These are phyloP conservation scores for Coniella vitis DNA, from an alignment of 2,329 filamentous ascomycete species.

Conservation along the genomic window DNA sequence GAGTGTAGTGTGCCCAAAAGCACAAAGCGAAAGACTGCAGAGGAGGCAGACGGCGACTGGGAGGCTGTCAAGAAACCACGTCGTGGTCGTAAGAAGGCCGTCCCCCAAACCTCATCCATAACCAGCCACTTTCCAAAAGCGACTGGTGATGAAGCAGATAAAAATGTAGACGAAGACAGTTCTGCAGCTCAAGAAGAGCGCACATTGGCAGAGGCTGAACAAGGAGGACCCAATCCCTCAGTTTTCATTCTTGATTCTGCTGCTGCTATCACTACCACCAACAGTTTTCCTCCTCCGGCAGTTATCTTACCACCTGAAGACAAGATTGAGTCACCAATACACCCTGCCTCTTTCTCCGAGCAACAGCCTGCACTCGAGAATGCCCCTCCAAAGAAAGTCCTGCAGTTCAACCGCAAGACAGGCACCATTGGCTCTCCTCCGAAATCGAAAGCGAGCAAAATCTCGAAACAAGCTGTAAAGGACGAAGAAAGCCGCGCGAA, in stretches of 20 bases:
- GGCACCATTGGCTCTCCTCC: constrained; percentile 58
- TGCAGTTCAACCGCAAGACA: constrained; percentile 52
- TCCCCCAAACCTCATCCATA: constrained; percentile 18
- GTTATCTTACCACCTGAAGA: too few species aligned
- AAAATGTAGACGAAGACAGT: constrained; percentile 7
- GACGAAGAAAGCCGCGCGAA: constrained; percentile 7
- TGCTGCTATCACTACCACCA: too few species aligned
- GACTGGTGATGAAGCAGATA: constrained; percentile 5
- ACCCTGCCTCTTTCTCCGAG: not conserved
- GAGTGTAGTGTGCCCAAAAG: constrained; percentile 9
- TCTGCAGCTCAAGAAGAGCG: not conserved
- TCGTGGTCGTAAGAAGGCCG: constrained; percentile 23
- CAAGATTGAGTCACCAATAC: too few species aligned
- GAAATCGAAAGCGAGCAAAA: constrained; percentile 37
- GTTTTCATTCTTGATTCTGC: too few species aligned
- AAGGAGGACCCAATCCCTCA: not conserved
- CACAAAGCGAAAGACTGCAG: constrained; percentile 23
- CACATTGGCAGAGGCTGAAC: not conserved
- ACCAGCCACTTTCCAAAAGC: constrained; percentile 19
- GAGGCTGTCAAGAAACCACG: constrained; percentile 16
- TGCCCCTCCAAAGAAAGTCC: constrained; percentile 36
- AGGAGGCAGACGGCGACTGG: constrained; percentile 14
- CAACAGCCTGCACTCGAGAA: not conserved
- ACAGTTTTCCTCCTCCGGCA: too few species aligned
- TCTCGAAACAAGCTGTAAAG: constrained; percentile 14